These are phyloP conservation scores for Tuber calosporum DNA, from an alignment of 495 filamentous ascomycete species.

Conservation along the genomic window DNA sequence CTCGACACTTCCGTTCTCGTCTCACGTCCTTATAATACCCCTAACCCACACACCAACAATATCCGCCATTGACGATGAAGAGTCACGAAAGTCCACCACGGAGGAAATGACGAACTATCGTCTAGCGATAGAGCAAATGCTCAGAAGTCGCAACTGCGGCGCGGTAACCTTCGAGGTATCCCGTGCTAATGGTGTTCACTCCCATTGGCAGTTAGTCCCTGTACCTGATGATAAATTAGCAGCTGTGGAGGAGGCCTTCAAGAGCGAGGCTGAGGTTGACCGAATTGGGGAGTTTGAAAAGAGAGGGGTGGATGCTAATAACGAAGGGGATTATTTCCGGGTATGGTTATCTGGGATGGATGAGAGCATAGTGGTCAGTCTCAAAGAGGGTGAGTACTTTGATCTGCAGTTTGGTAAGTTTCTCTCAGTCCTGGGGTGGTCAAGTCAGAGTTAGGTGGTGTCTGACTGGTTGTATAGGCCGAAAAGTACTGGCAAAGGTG, in stretches of 20 bases:
- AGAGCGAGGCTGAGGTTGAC: slow-evolving; percentile 10
- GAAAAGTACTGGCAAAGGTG: slow-evolving; percentile 79
- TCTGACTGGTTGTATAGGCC: slow-evolving; percentile 43
- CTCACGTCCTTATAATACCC: slow-evolving; percentile 86
- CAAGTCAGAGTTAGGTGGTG: slow-evolving; percentile 24
- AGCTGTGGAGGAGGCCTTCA: slow-evolving; percentile 29
- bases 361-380: slow-evolving; percentile 46
- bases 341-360: slow-evolving; percentile 65
- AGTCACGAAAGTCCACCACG: slow-evolving; percentile 53
- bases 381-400: slow-evolving; percentile 50
- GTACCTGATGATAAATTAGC: slow-evolving; percentile 57
- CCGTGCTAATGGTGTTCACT: slow-evolving; percentile 67
- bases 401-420: slow-evolving; percentile 52
- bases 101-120: slow-evolving; percentile 76
- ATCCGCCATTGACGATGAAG: slow-evolving; percentile 52
- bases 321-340: slow-evolving; percentile 68
- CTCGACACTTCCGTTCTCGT: slow-evolving; percentile 59
- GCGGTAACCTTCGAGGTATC: slow-evolving; percentile 88
- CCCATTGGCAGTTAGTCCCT: slow-evolving; percentile 92
- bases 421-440: background rate
- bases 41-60: slow-evolving; percentile 67
- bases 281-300: slow-evolving; percentile 36
- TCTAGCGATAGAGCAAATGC: slow-evolving; percentile 63
- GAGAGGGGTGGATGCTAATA: slow-evolving; percentile 41
- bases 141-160: slow-evolving; percentile 53